Percentiles rank a stretch among this genome's conserved stretches.
Evolutionary conservation across 768 basidiomycete genomes (phyloP).

Genomic region (Pulveroboletus frians): DNA sequence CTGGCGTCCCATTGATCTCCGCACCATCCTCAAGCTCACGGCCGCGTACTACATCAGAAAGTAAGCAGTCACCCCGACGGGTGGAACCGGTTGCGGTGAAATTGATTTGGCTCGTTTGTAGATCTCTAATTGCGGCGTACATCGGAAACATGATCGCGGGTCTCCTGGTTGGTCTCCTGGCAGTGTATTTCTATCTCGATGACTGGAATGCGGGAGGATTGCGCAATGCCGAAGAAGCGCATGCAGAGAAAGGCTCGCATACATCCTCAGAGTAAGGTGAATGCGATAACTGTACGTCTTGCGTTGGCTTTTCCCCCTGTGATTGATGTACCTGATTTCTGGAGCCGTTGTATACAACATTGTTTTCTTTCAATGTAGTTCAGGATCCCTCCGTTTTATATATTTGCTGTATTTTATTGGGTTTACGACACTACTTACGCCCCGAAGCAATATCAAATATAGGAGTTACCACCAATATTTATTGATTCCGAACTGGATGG

Average conservation of each 20-base stretch:
- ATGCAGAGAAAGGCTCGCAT: conserved; percentile 8
- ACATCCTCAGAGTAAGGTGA: conserved; percentile 7
- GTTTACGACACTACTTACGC: neutral
- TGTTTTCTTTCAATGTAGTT: neutral
- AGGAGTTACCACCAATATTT: neutral
- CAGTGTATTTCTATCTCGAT: conserved; percentile 55
- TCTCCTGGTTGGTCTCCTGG: conserved; percentile 59
- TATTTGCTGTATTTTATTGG: neutral
- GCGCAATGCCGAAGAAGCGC: conserved; percentile 36
- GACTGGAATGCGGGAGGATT: conserved; percentile 43
- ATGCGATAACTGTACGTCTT: neutral
- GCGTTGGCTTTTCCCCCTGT: neutral
- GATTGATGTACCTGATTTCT: neutral
- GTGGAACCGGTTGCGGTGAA: neutral
- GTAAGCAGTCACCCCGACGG: conserved; percentile 32
- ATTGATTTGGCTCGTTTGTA: conserved; percentile 12
- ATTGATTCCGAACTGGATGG: too few relatives aligned
- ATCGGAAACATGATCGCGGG: conserved; percentile 67
- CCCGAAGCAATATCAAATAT: neutral
- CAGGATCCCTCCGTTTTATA: neutral
- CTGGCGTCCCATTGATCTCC: conserved; percentile 1
- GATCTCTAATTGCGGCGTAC: conserved; percentile 60
- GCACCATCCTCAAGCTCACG: conserved; percentile 15
- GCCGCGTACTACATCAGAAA: conserved; percentile 59
- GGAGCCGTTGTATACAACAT: neutral